These are phyloP conservation scores for Diplodia seriata DNA, from an alignment of 2,329 filamentous ascomycete genomes.

Conservation along the genomic window DNA sequence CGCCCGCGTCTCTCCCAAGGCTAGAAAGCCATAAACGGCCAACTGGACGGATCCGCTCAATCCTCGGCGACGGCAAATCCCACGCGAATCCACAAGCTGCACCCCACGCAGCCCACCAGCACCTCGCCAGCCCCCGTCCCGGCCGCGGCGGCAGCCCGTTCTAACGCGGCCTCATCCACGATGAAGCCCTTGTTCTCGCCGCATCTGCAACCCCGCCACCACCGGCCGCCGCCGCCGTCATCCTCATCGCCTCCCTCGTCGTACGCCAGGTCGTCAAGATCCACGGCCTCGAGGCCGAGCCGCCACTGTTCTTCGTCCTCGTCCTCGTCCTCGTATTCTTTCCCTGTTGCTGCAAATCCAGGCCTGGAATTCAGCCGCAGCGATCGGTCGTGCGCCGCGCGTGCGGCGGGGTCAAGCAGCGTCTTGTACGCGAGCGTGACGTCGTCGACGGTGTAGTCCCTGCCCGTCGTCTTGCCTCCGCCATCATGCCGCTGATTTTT, in stretches of 20 bases:
- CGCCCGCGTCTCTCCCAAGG: background rate
- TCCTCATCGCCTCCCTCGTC: slow-evolving; percentile 41
- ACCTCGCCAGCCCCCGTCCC: slow-evolving; percentile 55
- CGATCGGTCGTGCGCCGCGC: slow-evolving; percentile 56
- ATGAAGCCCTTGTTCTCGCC: slow-evolving; percentile 64
- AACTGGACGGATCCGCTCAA: background rate
- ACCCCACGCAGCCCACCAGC: slow-evolving; percentile 66
- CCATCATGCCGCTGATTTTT: no score
- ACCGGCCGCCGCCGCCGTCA: slow-evolving; percentile 41
- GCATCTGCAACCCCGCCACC: slow-evolving; percentile 64
- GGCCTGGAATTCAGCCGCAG: slow-evolving; percentile 12
- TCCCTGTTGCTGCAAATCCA: background rate
- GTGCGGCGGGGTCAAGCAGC: slow-evolving; percentile 54
- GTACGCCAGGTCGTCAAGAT: slow-evolving; percentile 38
- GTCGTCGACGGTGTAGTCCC: slow-evolving; percentile 59
- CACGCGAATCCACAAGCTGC: slow-evolving; percentile 69
- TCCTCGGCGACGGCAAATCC: slow-evolving; percentile 62
- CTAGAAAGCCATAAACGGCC: background rate
- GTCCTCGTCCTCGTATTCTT: slow-evolving; percentile 10
- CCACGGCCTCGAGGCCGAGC: slow-evolving; percentile 29
- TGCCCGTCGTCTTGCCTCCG: slow-evolving; percentile 47
- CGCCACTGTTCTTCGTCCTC: slow-evolving; percentile 27
- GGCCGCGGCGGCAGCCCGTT: slow-evolving; percentile 51
- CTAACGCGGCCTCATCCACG: slow-evolving; percentile 62
- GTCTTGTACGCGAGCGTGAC: slow-evolving; percentile 65